phyloP scores from a whole-genome alignment of 306 rosid genomes.

The Citrullus amarus region DNA sequence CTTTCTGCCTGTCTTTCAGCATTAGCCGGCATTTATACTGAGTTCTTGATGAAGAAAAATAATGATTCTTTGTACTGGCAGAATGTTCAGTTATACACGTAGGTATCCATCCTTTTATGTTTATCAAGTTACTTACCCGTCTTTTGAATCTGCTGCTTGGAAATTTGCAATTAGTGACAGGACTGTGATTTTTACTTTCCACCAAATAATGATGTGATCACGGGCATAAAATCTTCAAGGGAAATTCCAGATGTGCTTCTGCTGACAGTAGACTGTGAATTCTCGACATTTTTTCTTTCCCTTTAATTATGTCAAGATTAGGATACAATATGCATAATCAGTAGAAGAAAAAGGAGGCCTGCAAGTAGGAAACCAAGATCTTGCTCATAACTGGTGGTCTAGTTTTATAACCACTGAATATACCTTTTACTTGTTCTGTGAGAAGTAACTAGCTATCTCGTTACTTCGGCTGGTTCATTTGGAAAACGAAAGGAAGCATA shows the following conservation, averaged over 20 bases:
- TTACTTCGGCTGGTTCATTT: not conserved
- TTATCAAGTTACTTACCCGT: not conserved
- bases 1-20: conserved; percentile 96
- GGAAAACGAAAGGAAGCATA: not conserved
- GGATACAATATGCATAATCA: not conserved
- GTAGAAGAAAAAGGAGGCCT: not conserved
- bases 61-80: conserved; percentile 94
- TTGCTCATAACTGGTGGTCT: not conserved
- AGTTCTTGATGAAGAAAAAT: conserved; percentile 94
- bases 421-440: not conserved
- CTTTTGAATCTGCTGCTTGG: not conserved
- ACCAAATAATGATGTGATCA: not conserved
- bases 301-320: not conserved
- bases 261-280: not conserved
- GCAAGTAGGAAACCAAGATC: too few relatives aligned
- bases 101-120: conserved; percentile 33
- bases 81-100: conserved; percentile 91
- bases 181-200: not conserved
- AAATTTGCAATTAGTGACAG: not conserved
- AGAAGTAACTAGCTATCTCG: not conserved
- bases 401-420: not conserved
- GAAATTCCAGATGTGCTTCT: not conserved
- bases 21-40: conserved; percentile 88
- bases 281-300: not conserved
- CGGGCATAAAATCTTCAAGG: not conserved